These are phyloP conservation scores for Russula dissimulans DNA, from an alignment of 768 basidiomycete genomes.

Conservation along the genomic window DNA sequence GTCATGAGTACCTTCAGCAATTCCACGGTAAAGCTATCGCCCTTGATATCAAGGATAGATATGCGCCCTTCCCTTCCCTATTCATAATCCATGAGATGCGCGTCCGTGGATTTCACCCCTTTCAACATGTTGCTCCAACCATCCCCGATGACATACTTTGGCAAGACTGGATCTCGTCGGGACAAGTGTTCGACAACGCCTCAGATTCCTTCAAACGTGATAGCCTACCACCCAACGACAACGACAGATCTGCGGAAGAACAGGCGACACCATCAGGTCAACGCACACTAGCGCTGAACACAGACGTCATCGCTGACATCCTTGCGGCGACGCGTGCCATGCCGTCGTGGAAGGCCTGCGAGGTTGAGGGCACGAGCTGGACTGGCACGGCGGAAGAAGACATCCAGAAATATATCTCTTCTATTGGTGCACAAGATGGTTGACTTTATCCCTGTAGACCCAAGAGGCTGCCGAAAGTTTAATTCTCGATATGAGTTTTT, in stretches of 20 bases:
- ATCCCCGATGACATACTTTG: constrained; percentile 14
- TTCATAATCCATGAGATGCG: constrained; percentile 32
- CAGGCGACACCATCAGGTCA: background rate
- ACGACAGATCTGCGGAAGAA: background rate
- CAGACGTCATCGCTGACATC: background rate
- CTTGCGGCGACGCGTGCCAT: background rate
- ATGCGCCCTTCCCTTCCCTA: constrained; percentile 28
- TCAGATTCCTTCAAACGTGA: background rate
- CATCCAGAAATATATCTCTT: background rate
- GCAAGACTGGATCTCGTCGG: constrained; percentile 2
- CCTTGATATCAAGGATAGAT: constrained; percentile 25
- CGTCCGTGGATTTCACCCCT: constrained; percentile 27
- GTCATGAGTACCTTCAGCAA: constrained; percentile 1
- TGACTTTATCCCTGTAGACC: too few species aligned
- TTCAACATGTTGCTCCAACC: constrained; percentile 18
- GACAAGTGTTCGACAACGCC: background rate
- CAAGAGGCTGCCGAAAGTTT: too few species aligned
- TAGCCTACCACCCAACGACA: too few species aligned
- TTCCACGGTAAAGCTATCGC: constrained; percentile 30
- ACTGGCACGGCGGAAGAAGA: background rate
- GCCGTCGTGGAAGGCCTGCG: background rate
- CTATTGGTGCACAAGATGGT: background rate
- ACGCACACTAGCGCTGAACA: background rate
- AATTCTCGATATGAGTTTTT: too few species aligned
- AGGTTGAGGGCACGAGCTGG: background rate